Evolutionary conservation across 257 asterid genomes (phyloP).

Genomic region (Verbena officinalis): DNA sequence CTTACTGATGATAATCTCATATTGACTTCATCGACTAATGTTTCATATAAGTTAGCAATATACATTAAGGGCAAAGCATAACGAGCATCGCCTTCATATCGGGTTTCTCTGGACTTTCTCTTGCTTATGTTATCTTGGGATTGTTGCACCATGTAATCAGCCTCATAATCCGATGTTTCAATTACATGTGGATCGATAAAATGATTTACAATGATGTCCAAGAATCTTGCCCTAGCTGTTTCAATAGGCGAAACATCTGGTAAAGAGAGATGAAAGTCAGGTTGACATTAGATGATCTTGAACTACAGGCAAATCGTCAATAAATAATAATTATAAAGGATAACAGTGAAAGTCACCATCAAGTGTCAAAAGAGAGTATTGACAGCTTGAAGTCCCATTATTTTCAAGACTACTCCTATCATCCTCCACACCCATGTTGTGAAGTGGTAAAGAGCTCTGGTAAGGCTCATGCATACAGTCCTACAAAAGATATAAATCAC

Average conservation of each 20-base stretch:
- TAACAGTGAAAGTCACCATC: slow-evolving; percentile 69
- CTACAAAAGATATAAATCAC: slow-evolving; percentile 44
- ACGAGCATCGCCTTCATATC: slow-evolving; percentile 86
- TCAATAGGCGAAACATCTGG: slow-evolving; percentile 95
- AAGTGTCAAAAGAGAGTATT: slow-evolving; percentile 64
- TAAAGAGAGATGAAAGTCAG: slow-evolving; percentile 32
- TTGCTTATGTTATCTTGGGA: slow-evolving; percentile 61
- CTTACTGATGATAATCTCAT: slow-evolving; percentile 69
- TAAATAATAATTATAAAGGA: too few species aligned
- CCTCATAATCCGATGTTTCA: slow-evolving; percentile 67
- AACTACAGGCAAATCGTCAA: too few species aligned
- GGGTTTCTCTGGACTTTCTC: slow-evolving; percentile 68
- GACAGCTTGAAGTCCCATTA: slow-evolving; percentile 64
- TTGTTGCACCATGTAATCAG: slow-evolving; percentile 66
- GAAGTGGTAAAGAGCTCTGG: slow-evolving; percentile 73
- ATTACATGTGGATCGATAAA: slow-evolving; percentile 69
- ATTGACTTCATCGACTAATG: slow-evolving; percentile 86
- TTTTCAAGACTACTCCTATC: slow-evolving; percentile 78
- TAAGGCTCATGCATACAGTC: slow-evolving; percentile 86
- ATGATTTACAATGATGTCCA: slow-evolving; percentile 78
- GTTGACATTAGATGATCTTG: slow-evolving; percentile 31
- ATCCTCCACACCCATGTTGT: slow-evolving; percentile 74
- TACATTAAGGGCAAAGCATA: slow-evolving; percentile 94
- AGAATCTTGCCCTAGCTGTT: slow-evolving; percentile 87
- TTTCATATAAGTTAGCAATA: slow-evolving; percentile 89